Percentiles rank a stretch among this genome's conserved stretches.
Conservation (phyloP, 208 protist species). For the Entamoeba dispar region DNA sequence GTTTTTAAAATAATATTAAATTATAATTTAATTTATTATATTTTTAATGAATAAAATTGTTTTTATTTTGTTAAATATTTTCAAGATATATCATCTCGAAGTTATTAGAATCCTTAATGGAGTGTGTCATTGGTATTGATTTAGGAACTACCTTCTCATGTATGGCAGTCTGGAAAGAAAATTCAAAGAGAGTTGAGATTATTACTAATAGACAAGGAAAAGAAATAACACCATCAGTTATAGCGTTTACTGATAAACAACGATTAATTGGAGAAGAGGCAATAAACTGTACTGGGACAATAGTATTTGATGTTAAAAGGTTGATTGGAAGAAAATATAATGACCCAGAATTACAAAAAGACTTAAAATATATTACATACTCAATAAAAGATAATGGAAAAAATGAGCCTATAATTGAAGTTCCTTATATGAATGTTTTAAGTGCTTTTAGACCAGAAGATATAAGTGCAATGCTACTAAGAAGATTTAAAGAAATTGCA, state of each 20-base stretch:
- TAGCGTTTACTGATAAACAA: constrained; percentile 85
- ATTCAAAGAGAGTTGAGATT: constrained; percentile 8
- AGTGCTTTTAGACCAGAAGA: constrained; percentile 75
- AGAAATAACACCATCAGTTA: constrained; percentile 87
- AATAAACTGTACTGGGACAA: constrained; percentile 46
- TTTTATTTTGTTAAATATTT: too few relatives aligned
- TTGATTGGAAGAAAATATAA: constrained; percentile 10
- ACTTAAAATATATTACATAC: neutral
- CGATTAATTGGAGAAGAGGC: constrained; percentile 74
- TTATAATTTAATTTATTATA: too few relatives aligned
- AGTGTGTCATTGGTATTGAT: constrained; percentile 20
- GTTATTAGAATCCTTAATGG: too few relatives aligned
- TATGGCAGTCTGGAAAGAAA: neutral
- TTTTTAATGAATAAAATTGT: too few relatives aligned
- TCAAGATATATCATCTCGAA: too few relatives aligned
- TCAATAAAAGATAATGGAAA: constrained; percentile 1
- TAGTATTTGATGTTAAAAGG: constrained; percentile 12
- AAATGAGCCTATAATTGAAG: constrained; percentile 9
- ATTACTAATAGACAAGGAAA: constrained; percentile 53
- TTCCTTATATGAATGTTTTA: constrained; percentile 34
- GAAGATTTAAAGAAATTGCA: constrained; percentile 82
- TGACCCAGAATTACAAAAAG: neutral
- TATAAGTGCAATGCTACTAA: constrained; percentile 75
- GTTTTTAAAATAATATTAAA: too few relatives aligned
- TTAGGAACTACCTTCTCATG: constrained; percentile 26